Percentiles rank a stretch among this genome's conserved stretches.
Conservation (phyloP, 2,329 filamentous ascomycete species). For the Plectosphaerella plurivora region DNA sequence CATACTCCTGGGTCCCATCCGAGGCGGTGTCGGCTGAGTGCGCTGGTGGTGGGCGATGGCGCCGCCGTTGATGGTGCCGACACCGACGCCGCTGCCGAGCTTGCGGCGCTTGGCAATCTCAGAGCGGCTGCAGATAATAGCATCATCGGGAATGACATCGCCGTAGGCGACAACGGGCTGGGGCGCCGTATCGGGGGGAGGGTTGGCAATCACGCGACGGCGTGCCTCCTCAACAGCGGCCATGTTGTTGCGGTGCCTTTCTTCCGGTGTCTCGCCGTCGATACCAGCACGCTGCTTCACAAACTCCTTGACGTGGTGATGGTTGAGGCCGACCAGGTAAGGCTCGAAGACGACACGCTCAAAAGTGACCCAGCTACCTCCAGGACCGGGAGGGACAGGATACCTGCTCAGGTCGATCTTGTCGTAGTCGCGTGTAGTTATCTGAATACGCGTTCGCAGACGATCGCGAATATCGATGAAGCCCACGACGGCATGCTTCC, state of each 20-base stretch:
- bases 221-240: slow-evolving; percentile 43
- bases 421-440: slow-evolving; percentile 42
- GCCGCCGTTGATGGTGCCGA: slow-evolving; percentile 26
- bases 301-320: slow-evolving; percentile 58
- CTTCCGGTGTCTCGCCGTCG: slow-evolving; percentile 30
- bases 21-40: not conserved
- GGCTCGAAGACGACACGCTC: slow-evolving; percentile 54
- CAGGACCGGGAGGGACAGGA: slow-evolving; percentile 52
- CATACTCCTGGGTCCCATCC: not conserved
- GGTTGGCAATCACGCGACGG: slow-evolving; percentile 35
- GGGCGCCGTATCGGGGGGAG: slow-evolving; percentile 35
- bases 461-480: slow-evolving; percentile 60
- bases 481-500: slow-evolving; percentile 56
- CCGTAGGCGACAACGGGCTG: slow-evolving; percentile 48
- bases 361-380: slow-evolving; percentile 62
- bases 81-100: slow-evolving; percentile 36
- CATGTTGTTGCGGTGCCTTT: slow-evolving; percentile 31
- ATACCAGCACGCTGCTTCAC: slow-evolving; percentile 47
- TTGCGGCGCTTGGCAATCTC: slow-evolving; percentile 44
- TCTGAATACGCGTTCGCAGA: slow-evolving; percentile 54
- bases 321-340: slow-evolving; percentile 50
- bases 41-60: slow-evolving; percentile 6
- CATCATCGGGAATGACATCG: slow-evolving; percentile 39
- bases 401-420: slow-evolving; percentile 29
- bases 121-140: slow-evolving; percentile 11